These are phyloP conservation scores for Rhododendron ovatum DNA, from an alignment of 148 eudicot genomes.

Conservation along the genomic window DNA sequence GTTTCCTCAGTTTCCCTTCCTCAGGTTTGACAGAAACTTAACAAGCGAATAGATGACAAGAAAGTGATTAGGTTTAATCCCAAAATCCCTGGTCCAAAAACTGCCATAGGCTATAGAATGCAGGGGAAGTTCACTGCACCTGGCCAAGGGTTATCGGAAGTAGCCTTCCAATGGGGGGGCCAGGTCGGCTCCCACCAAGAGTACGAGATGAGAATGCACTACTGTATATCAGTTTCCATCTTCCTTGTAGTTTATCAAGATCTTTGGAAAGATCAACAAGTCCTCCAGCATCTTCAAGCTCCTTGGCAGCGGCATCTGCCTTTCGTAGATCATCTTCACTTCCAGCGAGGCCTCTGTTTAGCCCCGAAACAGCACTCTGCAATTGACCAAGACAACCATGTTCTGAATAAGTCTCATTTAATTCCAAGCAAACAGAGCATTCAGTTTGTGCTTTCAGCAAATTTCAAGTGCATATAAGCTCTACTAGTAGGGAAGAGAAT, in stretches of 20 bases:
- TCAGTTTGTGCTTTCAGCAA: background rate
- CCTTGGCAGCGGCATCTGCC: constrained; percentile 85
- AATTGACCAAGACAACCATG: constrained; percentile 6
- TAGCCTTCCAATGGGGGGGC: constrained; percentile 83
- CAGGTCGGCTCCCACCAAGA: constrained; percentile 93
- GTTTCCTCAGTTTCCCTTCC: background rate
- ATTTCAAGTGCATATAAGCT: background rate
- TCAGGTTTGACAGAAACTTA: too few species aligned
- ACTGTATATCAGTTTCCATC: constrained; percentile 89
- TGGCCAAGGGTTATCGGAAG: constrained; percentile 93
- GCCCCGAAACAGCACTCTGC: constrained; percentile 83
- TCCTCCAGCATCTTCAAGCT: constrained; percentile 67
- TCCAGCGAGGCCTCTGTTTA: constrained; percentile 95
- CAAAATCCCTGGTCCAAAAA: background rate
- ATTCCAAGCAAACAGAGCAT: background rate
- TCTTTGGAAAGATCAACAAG: constrained; percentile 58
- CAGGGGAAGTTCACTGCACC: constrained; percentile 32
- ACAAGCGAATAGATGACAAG: too few species aligned
- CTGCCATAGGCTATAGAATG: background rate
- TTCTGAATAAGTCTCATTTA: background rate
- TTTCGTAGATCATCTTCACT: constrained; percentile 67
- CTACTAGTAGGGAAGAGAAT: background rate
- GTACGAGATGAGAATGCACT: constrained; percentile 98
- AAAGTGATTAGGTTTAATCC: too few species aligned
- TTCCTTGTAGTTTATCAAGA: constrained; percentile 82